Conservation (phyloP, 2,329 filamentous ascomycete genomes). For the Exophiala spinifera region DNA sequence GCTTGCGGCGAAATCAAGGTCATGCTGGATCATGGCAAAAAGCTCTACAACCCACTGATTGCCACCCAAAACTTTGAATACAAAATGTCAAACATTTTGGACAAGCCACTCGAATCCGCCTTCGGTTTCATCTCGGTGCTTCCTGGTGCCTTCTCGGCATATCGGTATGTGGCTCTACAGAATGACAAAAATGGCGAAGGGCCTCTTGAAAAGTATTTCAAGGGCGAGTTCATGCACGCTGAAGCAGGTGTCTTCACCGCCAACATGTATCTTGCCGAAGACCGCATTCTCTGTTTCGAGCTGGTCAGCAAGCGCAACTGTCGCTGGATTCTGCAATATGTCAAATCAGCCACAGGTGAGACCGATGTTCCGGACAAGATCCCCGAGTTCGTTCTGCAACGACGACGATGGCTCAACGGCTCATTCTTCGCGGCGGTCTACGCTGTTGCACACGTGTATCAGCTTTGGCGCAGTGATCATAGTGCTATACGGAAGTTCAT, state of each 20-base stretch:
- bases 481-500: constrained; percentile 81
- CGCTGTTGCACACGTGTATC: constrained; percentile 88
- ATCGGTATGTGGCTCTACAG: constrained; percentile 88
- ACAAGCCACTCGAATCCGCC: constrained; percentile 94
- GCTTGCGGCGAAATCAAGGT: constrained; percentile 99
- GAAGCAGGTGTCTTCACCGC: constrained; percentile 96
- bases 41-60: constrained; percentile 87
- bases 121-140: constrained; percentile 98
- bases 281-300: constrained; percentile 60
- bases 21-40: constrained; percentile 83
- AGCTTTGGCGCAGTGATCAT: constrained; percentile 92
- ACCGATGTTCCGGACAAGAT: constrained; percentile 95
- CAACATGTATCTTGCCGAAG: constrained; percentile 61
- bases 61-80: constrained; percentile 99
- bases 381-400: constrained; percentile 91
- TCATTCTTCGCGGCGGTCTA: constrained; percentile 98
- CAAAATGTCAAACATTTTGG: constrained; percentile 99
- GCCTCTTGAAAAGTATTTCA: constrained; percentile 93
- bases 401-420: constrained; percentile 97
- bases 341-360: constrained; percentile 95
- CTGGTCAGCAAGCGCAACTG: constrained; percentile 96
- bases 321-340: constrained; percentile 95
- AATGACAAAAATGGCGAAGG: constrained; percentile 95
- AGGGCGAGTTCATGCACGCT: constrained; percentile 91
- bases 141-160: constrained; percentile 97